Base-by-base conservation (phyloP, 208 protist species). In the Acanthamoeba sp. region DNA sequence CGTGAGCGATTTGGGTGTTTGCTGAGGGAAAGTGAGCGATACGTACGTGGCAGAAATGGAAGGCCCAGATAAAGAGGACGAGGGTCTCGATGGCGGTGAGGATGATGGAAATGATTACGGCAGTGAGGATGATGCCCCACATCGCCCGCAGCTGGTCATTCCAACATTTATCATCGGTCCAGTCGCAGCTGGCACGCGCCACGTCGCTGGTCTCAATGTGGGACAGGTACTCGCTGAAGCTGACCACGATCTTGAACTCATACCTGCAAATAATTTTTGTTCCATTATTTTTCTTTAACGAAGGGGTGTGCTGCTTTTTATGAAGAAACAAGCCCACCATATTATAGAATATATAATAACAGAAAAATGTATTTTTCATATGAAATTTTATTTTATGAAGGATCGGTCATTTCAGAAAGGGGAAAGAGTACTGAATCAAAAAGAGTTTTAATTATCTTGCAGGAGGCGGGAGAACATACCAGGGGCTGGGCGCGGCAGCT, bases 41-140 rank as follows among this genome's bases (percentile, higher is more conserved):
- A 62, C 62, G 71, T n/a, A 80, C 71, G 38, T 45, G 32, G 36
- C 71, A 80, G 71, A 80, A 80, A 18, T 80, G 22, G 36, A 80
- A 48, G 18, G 34, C 32, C 71, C 71, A 80, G 38, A 24, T 80
- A 18, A 80, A 14, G 36, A 80, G 71, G 40, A 80, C 29, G 71
- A 80, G 71, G 36, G 71, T 27, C 71, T 80, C 71, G 24, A 80
- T 16, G 34, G 71, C 71, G 24, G 71, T 80, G 71, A 80, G 71
- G 71, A 80, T 10, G 71, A 80, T 80, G 71, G 71, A 40, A 36
- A 80, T 10, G 71, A 80, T 80, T 16, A 80, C 71, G 18, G n/a
- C 20, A 2, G 71, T 27, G 22, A 40, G 40, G 36, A 80, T 80
- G 36, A 80, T 80, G 71, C 71, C 38, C 38, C 40, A 80, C 71